Evolutionary conservation across 192 early-diverging fungal species (phyloP), one percentile per base, ranked within the genome.

Genomic region (Helicostylum pulchrum): DNA sequence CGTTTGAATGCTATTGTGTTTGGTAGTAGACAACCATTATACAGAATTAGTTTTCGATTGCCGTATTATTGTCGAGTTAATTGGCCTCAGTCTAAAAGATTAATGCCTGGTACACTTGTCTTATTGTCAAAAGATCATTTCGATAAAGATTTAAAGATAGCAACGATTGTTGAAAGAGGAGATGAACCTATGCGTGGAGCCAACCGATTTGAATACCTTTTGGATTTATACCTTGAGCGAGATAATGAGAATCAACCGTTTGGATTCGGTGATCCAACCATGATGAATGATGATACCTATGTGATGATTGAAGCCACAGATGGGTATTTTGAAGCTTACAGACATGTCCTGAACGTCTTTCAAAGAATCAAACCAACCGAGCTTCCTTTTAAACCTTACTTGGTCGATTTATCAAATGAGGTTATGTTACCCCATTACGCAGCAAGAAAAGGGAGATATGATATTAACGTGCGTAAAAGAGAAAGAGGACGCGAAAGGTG

Each of bases 91-190:
- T 78, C 77, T 1, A 85, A 81, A 56, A 73, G 83, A 26, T 65
- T 85, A 36, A 73, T 83, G 32, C 73, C 80, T 15, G 83, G 83
- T n/a, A 66, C 81, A 1, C 64, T 83, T 6, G 81, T 85, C n/a
- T 62, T 79, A 10, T 65, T 85, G 8, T 79, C 83, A 0, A 70
- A 64, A 14, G 78, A 85, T 39, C 36, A 80, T 14, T 85, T 85
- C 64, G 60, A 78, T 11, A 65, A 64, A 0, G 67, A 75, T 43
- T 69, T 78, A 32, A 74, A 78, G 11, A 66, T 85, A 17, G 83
- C 76, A 0, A 80, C 76, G 0, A 77, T 85, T 7, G 60, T 77
- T 2, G 69, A 79, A 31, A 62, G 83, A 30, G 75, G 76, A 19
- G 77, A 78, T 14, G 74, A 76, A 42, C 71, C 78, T 0, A 72